These are phyloP conservation scores for Neofusicoccum parvum DNA, from an alignment of 2,329 filamentous ascomycete species.

Conservation along the genomic window DNA sequence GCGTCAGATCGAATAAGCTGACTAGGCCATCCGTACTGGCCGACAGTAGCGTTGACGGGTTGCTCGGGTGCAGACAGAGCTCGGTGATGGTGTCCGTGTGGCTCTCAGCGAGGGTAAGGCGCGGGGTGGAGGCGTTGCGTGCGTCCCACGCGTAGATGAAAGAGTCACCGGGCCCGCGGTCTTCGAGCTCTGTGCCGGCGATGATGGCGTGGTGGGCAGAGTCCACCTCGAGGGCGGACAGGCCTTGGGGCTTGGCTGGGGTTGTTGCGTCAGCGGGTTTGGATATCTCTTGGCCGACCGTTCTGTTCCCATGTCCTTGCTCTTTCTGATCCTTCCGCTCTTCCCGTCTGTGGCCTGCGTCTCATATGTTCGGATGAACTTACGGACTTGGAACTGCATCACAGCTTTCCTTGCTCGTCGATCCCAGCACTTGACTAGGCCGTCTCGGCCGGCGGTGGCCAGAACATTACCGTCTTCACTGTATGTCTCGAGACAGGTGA, in stretches of 20 bases:
- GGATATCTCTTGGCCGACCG: neutral
- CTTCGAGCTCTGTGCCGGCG: constrained; percentile 69
- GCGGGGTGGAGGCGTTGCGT: constrained; percentile 34
- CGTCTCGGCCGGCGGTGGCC: constrained; percentile 72
- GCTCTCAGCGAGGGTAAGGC: constrained; percentile 47
- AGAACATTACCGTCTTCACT: constrained; percentile 57
- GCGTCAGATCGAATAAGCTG: constrained; percentile 71
- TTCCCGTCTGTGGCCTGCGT: neutral
- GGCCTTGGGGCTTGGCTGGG: constrained; percentile 54
- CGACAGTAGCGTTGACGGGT: constrained; percentile 67
- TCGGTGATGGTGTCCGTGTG: constrained; percentile 62
- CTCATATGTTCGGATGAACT: constrained; percentile 12
- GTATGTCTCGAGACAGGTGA: constrained; percentile 64
- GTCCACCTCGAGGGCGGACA: constrained; percentile 68
- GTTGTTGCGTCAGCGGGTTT: neutral
- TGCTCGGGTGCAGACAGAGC: constrained; percentile 63
- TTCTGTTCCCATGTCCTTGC: neutral
- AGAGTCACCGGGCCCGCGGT: constrained; percentile 50
- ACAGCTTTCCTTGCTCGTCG: constrained; percentile 56
- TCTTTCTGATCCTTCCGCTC: neutral
- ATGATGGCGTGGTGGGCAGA: constrained; percentile 62
- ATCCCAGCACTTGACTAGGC: constrained; percentile 68
- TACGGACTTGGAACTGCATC: constrained; percentile 38
- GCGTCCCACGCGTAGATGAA: constrained; percentile 46
- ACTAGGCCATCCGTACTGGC: constrained; percentile 80